Base-by-base conservation (phyloP, 257 asterid genomes). In the Penstemon eatonii region DNA sequence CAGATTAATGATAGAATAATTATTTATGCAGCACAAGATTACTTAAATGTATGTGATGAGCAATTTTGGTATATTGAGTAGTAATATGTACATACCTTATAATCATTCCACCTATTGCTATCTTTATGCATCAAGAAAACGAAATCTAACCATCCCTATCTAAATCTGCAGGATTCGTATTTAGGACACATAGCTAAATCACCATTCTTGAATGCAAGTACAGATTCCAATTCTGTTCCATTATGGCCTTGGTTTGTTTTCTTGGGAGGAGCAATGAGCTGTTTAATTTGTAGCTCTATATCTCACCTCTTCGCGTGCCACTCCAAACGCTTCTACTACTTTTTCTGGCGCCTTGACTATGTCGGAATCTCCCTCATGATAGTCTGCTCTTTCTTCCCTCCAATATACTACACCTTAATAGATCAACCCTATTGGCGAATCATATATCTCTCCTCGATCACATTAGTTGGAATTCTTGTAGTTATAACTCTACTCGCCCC, bases 281-380 rank as follows among this genome's bases (percentile, higher is more conserved):
- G 98, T 63, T 68, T 93, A 60, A 69, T 88, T n/a, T 84, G 79
- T 60, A 93, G 98, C 79, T 77, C 96, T 0, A 49, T 85, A 4
- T 88, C 97, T 78, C 98, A 93, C 67, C 86, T 89, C 55, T 85
- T 93, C 60, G 87, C 97, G 44, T 93, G 98, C 84, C 98, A 88
- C 68, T 93, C 98, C 39, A 77, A 51, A 38, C 86, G 82, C n/a
- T 93, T 76, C 81, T 81, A 79, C 79, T 75, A 51, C 80, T 85
- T 93, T 86, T 90, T 90, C 81, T 93, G 98, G 98, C 89, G 97
- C 62, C 88, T 93, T 18, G 98, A 93, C 79, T 90, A 93, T 38
- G 77, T 88, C 6, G 98, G 98, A 18, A 93, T 93, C 58, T 73
- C 98, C 57, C 60, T 90, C 52, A 93, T 93, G 98, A 90, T 93